Evolutionary conservation across 2,329 filamentous ascomycete species (phyloP).

Genomic region (Cadophora sp.): DNA sequence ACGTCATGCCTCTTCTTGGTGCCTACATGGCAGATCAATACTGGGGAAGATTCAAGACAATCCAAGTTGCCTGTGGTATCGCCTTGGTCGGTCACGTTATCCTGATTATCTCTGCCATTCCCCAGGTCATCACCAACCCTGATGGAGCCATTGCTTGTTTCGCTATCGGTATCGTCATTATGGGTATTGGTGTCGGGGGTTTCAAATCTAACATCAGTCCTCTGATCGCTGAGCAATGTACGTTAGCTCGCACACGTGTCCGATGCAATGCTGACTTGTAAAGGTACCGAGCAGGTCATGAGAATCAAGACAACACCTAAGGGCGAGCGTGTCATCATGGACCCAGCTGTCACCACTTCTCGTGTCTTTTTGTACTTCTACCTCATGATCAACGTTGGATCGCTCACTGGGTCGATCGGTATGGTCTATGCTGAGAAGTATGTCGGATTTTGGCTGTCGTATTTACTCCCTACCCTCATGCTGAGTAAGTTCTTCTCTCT

Average conservation of each 20-base stretch:
- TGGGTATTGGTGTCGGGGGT: conserved; percentile 53
- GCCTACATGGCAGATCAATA: conserved; percentile 63
- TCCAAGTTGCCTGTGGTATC: conserved; percentile 54
- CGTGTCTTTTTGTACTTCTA: conserved; percentile 53
- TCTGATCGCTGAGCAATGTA: conserved; percentile 40
- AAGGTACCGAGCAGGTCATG: conserved; percentile 31
- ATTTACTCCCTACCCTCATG: conserved; percentile 45
- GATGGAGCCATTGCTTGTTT: conserved; percentile 55
- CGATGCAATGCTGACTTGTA: conserved; percentile 1
- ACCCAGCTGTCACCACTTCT: conserved; percentile 44
- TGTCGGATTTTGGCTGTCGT: conserved; percentile 57
- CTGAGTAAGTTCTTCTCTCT: conserved; percentile 20
- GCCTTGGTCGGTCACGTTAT: conserved; percentile 59
- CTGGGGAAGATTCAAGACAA: conserved; percentile 67
- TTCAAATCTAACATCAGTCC: conserved; percentile 51
- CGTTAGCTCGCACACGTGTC: conserved; percentile 29
- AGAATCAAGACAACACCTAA: conserved; percentile 36
- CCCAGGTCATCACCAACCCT: conserved; percentile 51
- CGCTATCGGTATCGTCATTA: conserved; percentile 55
- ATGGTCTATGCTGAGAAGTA: conserved; percentile 61
- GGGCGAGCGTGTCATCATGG: conserved; percentile 45
- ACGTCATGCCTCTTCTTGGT: conserved; percentile 52
- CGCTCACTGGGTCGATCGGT: conserved; percentile 47
- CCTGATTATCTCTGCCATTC: conserved; percentile 59
- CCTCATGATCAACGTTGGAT: conserved; percentile 60